These are phyloP conservation scores for Tricholoma saponaceum DNA, from an alignment of 768 basidiomycete genomes.

Conservation along the genomic window DNA sequence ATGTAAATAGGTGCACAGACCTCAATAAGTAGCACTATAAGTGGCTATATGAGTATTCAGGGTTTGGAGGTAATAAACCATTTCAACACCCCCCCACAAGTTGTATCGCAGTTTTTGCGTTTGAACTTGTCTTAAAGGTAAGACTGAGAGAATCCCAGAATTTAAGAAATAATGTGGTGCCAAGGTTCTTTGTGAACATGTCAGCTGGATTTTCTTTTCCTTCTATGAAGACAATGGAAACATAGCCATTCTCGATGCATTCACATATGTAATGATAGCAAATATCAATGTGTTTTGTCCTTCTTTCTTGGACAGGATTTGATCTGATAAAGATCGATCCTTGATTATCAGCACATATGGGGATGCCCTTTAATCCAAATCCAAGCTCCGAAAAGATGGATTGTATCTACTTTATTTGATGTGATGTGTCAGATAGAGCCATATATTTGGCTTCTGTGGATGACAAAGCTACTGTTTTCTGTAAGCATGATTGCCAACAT, in stretches of 20 bases:
- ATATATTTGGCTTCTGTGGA: too few species aligned
- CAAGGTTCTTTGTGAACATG: neutral
- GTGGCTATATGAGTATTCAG: too few species aligned
- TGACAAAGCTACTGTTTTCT: too few species aligned
- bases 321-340: slow-evolving; percentile 5
- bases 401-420: slow-evolving; percentile 25
- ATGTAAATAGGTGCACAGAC: too few species aligned
- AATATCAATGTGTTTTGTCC: slow-evolving; percentile 10
- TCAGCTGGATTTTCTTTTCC: neutral
- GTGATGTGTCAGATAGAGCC: slow-evolving; percentile 15
- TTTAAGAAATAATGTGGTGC: neutral
- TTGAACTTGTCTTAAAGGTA: neutral
- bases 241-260: slow-evolving; percentile 4
- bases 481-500: too few species aligned
- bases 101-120: too few species aligned
- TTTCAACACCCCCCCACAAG: neutral
- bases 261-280: slow-evolving; percentile 8
- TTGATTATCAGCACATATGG: slow-evolving; percentile 22
- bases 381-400: slow-evolving; percentile 21
- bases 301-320: slow-evolving; percentile 5
- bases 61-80: too few species aligned
- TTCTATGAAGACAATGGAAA: neutral
- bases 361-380: slow-evolving; percentile 1
- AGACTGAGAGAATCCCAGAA: neutral
- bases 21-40: too few species aligned